Evolutionary conservation across 208 protist genomes (phyloP).

Genomic region (Acanthamoeba healyi): DNA sequence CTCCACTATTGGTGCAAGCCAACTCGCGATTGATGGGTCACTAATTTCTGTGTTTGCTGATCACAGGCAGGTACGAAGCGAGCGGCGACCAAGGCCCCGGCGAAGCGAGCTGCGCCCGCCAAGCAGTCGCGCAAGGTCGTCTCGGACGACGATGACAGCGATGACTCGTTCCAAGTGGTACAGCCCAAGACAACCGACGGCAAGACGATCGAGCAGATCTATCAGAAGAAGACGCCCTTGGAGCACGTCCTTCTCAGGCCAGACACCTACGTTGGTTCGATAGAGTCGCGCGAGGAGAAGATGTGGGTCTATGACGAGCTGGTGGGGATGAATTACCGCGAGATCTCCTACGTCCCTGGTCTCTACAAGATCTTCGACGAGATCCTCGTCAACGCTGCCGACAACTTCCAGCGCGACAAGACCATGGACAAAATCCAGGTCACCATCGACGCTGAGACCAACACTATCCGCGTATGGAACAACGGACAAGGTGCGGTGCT

Average conservation of each 20-base stretch:
- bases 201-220: constrained; percentile 84
- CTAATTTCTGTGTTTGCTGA: background rate
- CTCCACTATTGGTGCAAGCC: background rate
- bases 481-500: constrained; percentile 96
- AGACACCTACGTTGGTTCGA: constrained; percentile 99
- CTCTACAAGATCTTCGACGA: constrained; percentile 99
- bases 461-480: constrained; percentile 97
- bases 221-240: constrained; percentile 97
- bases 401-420: constrained; percentile 98
- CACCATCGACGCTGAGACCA: constrained; percentile 95
- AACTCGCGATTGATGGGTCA: too few relatives aligned
- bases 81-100: background rate
- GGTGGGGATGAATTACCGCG: constrained; percentile 94
- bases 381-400: constrained; percentile 99
- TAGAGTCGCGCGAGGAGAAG: constrained; percentile 90
- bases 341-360: constrained; percentile 97
- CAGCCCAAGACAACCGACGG: constrained; percentile 55
- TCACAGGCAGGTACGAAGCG: background rate
- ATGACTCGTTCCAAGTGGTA: background rate
- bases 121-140: constrained; percentile 8
- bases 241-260: constrained; percentile 99
- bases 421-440: constrained; percentile 91
- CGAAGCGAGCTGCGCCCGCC: background rate
- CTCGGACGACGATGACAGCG: background rate
- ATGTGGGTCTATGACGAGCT: constrained; percentile 96